Evolutionary conservation across 129 eudicot species (phyloP).

Genomic region (Sambucus nigra): DNA sequence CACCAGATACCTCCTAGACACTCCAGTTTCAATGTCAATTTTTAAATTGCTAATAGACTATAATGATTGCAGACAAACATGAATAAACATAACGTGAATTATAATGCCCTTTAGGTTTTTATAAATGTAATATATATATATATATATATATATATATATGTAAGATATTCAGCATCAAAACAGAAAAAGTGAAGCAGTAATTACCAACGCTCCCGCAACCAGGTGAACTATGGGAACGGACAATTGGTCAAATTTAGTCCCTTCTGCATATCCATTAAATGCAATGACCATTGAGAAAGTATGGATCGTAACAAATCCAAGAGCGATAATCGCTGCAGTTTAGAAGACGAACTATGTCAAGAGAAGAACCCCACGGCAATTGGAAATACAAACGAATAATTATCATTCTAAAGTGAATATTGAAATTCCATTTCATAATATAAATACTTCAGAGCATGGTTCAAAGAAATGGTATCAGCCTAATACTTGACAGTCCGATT

Average conservation of each 20-base stretch:
- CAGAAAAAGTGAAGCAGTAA: not conserved
- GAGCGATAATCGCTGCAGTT: slow-evolving; percentile 75
- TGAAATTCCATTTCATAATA: no score
- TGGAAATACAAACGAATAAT: not conserved
- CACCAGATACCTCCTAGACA: no score
- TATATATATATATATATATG: not conserved
- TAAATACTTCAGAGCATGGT: no score
- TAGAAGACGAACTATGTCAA: not conserved
- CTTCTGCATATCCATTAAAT: slow-evolving; percentile 81
- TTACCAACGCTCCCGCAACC: slow-evolving; percentile 70
- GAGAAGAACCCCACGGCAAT: not conserved
- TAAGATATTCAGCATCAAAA: not conserved
- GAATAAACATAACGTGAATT: no score
- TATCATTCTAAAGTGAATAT: no score
- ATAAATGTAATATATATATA: no score
- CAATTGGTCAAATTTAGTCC: slow-evolving; percentile 55
- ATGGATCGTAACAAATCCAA: slow-evolving; percentile 92
- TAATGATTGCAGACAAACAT: no score
- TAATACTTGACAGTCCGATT: no score
- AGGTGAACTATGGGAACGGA: slow-evolving; percentile 75
- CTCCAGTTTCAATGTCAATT: no score
- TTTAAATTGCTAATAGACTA: no score
- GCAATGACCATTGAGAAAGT: slow-evolving; percentile 99
- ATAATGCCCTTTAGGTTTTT: no score
- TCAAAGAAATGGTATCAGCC: no score